These are phyloP conservation scores for Debaryomyces maramus DNA, from an alignment of 805 yeast genomes.

Conservation along the genomic window DNA sequence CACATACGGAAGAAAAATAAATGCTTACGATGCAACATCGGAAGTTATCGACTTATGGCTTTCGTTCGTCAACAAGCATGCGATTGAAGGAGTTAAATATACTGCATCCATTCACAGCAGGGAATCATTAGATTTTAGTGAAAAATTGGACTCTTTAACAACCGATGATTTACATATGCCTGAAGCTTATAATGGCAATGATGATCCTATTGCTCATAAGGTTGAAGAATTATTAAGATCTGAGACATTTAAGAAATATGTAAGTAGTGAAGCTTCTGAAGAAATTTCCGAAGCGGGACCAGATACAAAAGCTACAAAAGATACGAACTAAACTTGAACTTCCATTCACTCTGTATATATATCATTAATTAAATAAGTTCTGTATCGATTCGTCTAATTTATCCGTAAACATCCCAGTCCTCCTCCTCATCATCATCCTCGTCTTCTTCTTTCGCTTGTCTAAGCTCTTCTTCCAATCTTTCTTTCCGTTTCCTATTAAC, in stretches of 20 bases:
- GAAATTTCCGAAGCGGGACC: no score
- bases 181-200: slow-evolving; percentile 29
- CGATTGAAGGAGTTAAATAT: slow-evolving; percentile 80
- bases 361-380: slow-evolving; percentile 1
- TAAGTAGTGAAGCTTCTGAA: slow-evolving; percentile 23
- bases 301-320: background rate
- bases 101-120: slow-evolving; percentile 59
- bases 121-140: slow-evolving; percentile 30
- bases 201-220: slow-evolving; percentile 58
- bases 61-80: slow-evolving; percentile 72
- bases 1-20: slow-evolving; percentile 72
- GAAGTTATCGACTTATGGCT: slow-evolving; percentile 83
- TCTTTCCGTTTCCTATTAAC: slow-evolving; percentile 27
- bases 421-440: slow-evolving; percentile 61
- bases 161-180: slow-evolving; percentile 32
- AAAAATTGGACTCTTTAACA: slow-evolving; percentile 28
- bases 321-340: slow-evolving; percentile 1
- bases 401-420: slow-evolving; percentile 83
- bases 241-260: slow-evolving; percentile 64
- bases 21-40: slow-evolving; percentile 81
- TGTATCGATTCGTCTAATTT: slow-evolving; percentile 5
- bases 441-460: slow-evolving; percentile 40
- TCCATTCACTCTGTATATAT: slow-evolving; percentile 3
- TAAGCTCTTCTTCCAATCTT: slow-evolving; percentile 34
- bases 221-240: slow-evolving; percentile 71